These are phyloP conservation scores for Vigna radiata DNA, from an alignment of 306 rosid species.

Conservation along the genomic window DNA sequence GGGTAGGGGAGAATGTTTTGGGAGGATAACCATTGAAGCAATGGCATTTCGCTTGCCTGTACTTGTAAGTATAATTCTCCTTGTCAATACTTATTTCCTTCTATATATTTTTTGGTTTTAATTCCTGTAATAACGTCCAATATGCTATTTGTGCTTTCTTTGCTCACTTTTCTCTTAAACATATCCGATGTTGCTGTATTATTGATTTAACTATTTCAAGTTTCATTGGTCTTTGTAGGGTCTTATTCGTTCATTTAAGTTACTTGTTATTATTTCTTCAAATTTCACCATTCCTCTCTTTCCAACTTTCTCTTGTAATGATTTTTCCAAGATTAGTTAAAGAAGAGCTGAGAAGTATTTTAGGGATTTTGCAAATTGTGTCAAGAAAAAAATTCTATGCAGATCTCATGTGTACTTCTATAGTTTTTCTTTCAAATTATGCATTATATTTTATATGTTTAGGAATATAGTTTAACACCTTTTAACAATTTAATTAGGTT, in stretches of 20 bases:
- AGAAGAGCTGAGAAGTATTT: background rate
- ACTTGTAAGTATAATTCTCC: constrained; percentile 61
- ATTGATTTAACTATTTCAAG: background rate
- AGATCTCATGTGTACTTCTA: background rate
- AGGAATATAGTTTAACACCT: too few relatives aligned
- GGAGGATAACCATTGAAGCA: constrained; percentile 92
- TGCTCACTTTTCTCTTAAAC: background rate
- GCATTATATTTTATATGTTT: background rate
- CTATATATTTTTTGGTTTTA: background rate
- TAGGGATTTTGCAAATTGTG: background rate
- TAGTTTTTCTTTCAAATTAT: constrained; percentile 6
- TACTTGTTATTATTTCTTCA: constrained; percentile 4
- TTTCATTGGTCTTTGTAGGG: background rate
- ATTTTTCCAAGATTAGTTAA: constrained; percentile 2
- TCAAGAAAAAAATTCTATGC: background rate
- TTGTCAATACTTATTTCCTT: background rate
- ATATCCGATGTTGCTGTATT: background rate
- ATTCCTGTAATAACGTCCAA: background rate
- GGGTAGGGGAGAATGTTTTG: constrained; percentile 93
- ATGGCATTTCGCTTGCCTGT: constrained; percentile 91
- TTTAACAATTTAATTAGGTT: background rate
- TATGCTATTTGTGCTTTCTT: background rate
- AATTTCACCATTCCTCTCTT: background rate
- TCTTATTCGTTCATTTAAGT: background rate
- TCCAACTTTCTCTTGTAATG: background rate